Conservation (phyloP, 805 yeast species). For the Ogataea chonburiensis region DNA sequence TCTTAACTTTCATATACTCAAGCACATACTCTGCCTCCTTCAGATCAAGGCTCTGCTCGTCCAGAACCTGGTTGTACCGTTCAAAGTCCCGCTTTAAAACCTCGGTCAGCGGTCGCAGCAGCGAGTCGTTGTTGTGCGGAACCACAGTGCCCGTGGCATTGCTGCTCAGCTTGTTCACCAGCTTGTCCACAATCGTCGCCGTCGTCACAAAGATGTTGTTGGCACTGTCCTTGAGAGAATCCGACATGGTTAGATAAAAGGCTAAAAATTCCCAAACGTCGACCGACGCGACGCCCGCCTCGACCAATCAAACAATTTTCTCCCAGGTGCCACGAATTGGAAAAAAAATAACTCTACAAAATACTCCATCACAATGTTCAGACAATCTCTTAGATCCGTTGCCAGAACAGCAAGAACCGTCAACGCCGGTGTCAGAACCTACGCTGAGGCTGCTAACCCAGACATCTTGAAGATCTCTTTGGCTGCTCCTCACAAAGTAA, state of each 20-base stretch:
- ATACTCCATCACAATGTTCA: conserved; percentile 45
- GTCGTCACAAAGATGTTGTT: conserved; percentile 34
- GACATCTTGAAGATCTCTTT: conserved; percentile 83
- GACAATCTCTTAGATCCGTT: conserved; percentile 61
- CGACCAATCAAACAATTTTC: conserved; percentile 9
- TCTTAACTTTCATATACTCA: conserved; percentile 27
- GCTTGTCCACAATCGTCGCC: conserved; percentile 34
- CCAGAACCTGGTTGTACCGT: conserved; percentile 31
- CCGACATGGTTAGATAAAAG: conserved; percentile 21
- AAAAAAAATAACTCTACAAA: conserved; percentile 10
- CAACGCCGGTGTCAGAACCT: conserved; percentile 68
- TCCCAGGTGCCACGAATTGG: conserved; percentile 10
- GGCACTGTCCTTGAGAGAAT: conserved; percentile 31
- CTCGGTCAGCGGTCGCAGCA: conserved; percentile 27
- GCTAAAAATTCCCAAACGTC: conserved; percentile 3
- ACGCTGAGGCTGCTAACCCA: conserved; percentile 70
- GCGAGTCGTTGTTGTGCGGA: conserved; percentile 32
- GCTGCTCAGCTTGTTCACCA: conserved; percentile 27
- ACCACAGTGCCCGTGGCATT: conserved; percentile 27
- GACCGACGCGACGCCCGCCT: conserved; percentile 19
- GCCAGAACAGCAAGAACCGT: conserved; percentile 58
- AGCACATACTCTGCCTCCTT: conserved; percentile 31
- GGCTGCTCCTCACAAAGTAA: conserved; percentile 79
- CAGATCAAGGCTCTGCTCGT: conserved; percentile 30
- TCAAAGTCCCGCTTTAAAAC: conserved; percentile 27